These are phyloP conservation scores for Eustoma russellianum DNA, from an alignment of 257 asterid genomes.

Conservation along the genomic window DNA sequence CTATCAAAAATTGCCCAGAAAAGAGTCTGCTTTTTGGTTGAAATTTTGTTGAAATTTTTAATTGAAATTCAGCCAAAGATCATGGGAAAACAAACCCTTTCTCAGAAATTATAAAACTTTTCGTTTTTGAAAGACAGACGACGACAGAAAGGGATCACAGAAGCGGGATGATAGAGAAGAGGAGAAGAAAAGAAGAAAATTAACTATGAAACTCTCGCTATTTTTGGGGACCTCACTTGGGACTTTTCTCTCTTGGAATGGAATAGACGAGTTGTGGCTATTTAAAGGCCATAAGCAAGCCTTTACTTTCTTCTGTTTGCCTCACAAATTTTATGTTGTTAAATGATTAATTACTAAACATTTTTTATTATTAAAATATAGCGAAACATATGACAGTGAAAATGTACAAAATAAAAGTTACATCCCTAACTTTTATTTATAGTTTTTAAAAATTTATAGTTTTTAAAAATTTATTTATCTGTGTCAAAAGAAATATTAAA, in stretches of 20 bases:
- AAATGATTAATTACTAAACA: too few relatives aligned
- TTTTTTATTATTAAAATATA: too few relatives aligned
- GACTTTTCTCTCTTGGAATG: conserved; percentile 42
- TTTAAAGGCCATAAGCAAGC: conserved; percentile 28
- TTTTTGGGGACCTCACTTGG: conserved; percentile 34
- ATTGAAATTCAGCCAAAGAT: conserved; percentile 11
- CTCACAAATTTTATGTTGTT: conserved; percentile 9
- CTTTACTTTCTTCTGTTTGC: not conserved
- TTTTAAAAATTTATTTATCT: too few relatives aligned
- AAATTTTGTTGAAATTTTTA: not conserved
- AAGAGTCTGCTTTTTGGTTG: conserved; percentile 16
- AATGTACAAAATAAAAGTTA: too few relatives aligned
- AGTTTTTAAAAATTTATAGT: too few relatives aligned
- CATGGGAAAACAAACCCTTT: conserved; percentile 35
- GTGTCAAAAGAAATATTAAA: too few relatives aligned
- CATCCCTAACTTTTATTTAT: too few relatives aligned
- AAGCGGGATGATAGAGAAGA: conserved; percentile 45
- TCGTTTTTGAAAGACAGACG: conserved; percentile 71
- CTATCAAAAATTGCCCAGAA: conserved; percentile 46
- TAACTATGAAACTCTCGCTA: conserved; percentile 11
- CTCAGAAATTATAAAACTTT: conserved; percentile 11
- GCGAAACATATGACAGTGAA: too few relatives aligned
- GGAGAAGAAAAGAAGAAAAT: conserved; percentile 11
- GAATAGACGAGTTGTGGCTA: conserved; percentile 4
- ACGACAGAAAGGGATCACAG: conserved; percentile 87